Base-by-base conservation (phyloP, 1,139 yeast genomes). In the Candida labiduridarum region DNA sequence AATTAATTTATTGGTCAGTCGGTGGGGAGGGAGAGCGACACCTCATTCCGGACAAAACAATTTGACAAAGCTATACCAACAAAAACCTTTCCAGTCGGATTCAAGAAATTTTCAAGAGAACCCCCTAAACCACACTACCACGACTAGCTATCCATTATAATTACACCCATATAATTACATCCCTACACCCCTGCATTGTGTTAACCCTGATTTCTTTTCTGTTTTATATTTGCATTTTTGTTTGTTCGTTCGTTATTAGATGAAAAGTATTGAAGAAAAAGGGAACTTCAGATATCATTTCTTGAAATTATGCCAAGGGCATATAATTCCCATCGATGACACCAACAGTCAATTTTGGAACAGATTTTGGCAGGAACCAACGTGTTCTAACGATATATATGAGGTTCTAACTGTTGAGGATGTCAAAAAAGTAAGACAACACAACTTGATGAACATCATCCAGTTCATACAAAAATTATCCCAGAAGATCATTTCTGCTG, bases 261-360 rank as follows among this genome's bases (percentile, higher is more conserved):
- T 89, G 96, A 91, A 86, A 44, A 80, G 86, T 33, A 72, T 85
- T 16, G 95, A 89, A 52, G 88, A 92, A 25, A 85, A 79, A 58
- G 69, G 81, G 34, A 72, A 76, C 50, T 80, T 82, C 63, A 84
- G 82, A 64, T 78, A 78, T 59, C 89, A 84, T 57, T 79, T 90
- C 56, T 78, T 80, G 61, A 75, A 78, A 56, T 74, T 90, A 35
- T 84, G 87, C 11, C 91, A 85, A 52, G 79, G 80, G 8, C 62
- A 74, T 39, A 59, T 78, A 22, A 75, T 85, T 16, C 69, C 81
- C 0, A 60, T 64, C 1, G 66, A 69, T 31, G 45, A 48, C 8
- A 25, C 18, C 9, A 83, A 83, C 53, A 59, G 65, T 1, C 54
- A 52, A 1, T 85, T 73, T 64, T 89, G 96, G 91, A 64, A 63